Base-by-base conservation (phyloP, 768 basidiomycete species). In the Pleurotus ostreatus region DNA sequence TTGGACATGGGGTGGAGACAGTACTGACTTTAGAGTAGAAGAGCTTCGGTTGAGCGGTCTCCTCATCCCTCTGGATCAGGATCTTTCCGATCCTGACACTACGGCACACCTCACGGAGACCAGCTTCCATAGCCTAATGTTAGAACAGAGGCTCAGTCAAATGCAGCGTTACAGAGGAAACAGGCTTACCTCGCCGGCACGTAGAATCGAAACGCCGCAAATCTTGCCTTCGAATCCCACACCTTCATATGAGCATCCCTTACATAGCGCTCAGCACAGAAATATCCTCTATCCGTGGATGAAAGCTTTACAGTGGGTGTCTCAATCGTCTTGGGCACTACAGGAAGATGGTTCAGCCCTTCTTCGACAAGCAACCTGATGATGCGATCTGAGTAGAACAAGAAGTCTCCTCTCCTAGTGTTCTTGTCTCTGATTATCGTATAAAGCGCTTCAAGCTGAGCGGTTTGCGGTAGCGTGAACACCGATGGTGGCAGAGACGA, bases 1-100 rank as follows among this genome's bases (percentile, higher is more conserved):
- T 23, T 9, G 20, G 52, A 45, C 16, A 26, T 20, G 34, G n/a
- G 38, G 9, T 26, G 16, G 11, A 16, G 20, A 44, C 41, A 13
- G 4, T 20, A 20, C 66, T 34, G 60, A 88, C 89, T 75, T 93
- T 92, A 40, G 87, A 85, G 68, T 92, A 93, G 71, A 96, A 99
- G 16, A 99, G 77, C 71, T 98, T 98, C 0, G 97, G 90, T 55
- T 86, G 79, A 1, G 91, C 82, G 0, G 96, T 99, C 66, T 95
- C 94, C 70, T 98, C 97, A 65, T 99, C 95, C 68, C 96, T 74
- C 73, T 99, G 96, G 59, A 99, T 99, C 47, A 99, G 78, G 65
- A 99, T 98, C 77, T 99, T 99, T 47, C 96, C 96, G 57, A 99
- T 96, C 60, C 96, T 81, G 23, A 92, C 90, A 64, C 85, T 91